Evolutionary conservation across 192 early-diverging fungal species (phyloP).

Genomic region (Phlyctochytrium planicorne): DNA sequence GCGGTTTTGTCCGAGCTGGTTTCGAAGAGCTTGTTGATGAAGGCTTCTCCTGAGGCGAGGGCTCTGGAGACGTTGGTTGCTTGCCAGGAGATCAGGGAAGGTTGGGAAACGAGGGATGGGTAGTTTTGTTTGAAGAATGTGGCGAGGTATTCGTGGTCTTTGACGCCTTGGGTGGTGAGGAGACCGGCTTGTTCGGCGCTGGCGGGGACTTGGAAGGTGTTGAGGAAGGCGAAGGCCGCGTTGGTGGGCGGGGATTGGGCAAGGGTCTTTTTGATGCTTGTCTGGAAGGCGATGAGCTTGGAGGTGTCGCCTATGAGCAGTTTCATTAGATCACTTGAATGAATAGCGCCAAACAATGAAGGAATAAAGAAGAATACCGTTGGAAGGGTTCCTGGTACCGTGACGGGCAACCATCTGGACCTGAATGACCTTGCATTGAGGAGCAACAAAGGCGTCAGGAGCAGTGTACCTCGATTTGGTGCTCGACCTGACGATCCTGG

Average conservation of each 20-base stretch:
- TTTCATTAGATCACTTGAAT: no score
- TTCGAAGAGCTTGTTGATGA: constrained; percentile 1
- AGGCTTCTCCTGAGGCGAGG: constrained; percentile 20
- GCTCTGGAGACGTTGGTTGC: constrained; percentile 35
- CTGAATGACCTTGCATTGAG: constrained; percentile 15
- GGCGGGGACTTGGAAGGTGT: constrained; percentile 17
- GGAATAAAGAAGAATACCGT: background rate
- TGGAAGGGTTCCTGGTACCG: constrained; percentile 23
- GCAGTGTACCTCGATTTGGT: constrained; percentile 21
- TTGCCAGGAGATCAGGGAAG: constrained; percentile 20
- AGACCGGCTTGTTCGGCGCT: constrained; percentile 5
- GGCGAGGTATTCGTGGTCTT: constrained; percentile 26
- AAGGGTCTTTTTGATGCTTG: constrained; percentile 11
- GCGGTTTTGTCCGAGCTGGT: constrained; percentile 6
- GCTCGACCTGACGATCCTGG: background rate
- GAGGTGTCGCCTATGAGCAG: no score
- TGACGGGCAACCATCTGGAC: constrained; percentile 25
- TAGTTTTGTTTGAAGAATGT: constrained; percentile 20
- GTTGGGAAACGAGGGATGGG: constrained; percentile 14
- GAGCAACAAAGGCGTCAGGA: background rate
- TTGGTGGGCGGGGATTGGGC: constrained; percentile 12
- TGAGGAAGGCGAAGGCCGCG: constrained; percentile 17
- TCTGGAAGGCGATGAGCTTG: no score
- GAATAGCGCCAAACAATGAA: no score
- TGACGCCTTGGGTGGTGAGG: constrained; percentile 23